Conservation (phyloP, 2,329 filamentous ascomycete genomes). For the Zasmidium citrigriseum region DNA sequence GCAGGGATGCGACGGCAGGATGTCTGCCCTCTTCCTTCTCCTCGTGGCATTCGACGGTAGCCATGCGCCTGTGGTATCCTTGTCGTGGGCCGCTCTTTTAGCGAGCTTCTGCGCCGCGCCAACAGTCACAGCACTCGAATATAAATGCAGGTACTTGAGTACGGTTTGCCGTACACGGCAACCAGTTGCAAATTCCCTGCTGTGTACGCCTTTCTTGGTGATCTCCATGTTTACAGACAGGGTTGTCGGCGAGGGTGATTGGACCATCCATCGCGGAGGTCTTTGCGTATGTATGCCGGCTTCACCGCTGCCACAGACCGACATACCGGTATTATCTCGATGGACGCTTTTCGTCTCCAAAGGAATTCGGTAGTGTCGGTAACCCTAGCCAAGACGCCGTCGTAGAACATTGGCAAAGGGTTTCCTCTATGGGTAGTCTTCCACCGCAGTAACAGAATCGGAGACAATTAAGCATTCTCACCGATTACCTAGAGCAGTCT, state of each 20-base stretch:
- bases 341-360: neutral
- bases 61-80: neutral
- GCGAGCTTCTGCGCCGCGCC: neutral
- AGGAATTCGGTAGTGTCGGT: too few species aligned
- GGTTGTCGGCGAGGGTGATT: too few species aligned
- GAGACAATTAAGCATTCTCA: neutral
- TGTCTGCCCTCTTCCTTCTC: neutral
- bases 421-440: neutral
- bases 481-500: constrained; percentile 15
- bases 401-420: neutral
- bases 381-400: neutral
- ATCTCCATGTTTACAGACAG: too few species aligned
- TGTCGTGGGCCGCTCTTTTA: neutral
- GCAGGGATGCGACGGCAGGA: neutral
- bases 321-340: neutral
- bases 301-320: neutral
- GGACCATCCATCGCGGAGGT: neutral
- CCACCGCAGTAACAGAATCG: neutral
- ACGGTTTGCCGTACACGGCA: neutral
- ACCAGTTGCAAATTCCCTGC: too few species aligned
- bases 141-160: neutral
- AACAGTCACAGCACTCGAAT: neutral
- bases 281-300: neutral
- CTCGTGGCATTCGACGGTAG: neutral
- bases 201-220: too few species aligned